Evolutionary conservation across 2,329 filamentous ascomycete species (phyloP).

Genomic region (Rhytidhysteron rufulum): DNA sequence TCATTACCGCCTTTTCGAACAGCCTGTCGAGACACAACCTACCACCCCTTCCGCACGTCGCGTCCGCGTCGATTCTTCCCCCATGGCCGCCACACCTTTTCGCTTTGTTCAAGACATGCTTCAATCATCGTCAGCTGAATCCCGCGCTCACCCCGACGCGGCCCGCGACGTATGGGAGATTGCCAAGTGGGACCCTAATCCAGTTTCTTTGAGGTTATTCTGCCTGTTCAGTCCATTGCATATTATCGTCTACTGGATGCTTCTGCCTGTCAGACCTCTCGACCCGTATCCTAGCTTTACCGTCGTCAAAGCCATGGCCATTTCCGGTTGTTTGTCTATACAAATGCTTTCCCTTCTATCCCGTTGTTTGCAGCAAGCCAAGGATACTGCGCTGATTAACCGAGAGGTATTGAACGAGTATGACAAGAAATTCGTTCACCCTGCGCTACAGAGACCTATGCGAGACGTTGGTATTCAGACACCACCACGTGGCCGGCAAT

Average conservation of each 20-base stretch:
- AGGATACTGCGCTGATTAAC: conserved; percentile 79
- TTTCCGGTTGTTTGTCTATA: conserved; percentile 69
- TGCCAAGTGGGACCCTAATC: conserved; percentile 87
- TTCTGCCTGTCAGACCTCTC: conserved; percentile 70
- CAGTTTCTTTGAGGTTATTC: conserved; percentile 76
- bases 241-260: conserved; percentile 83
- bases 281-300: conserved; percentile 83
- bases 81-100: conserved; percentile 72
- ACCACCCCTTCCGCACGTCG: conserved; percentile 82
- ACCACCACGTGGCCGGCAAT: conserved; percentile 26
- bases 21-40: conserved; percentile 70
- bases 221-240: conserved; percentile 92
- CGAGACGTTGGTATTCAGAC: conserved; percentile 77
- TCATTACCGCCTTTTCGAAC: conserved; percentile 88
- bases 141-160: conserved; percentile 77
- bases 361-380: conserved; percentile 77
- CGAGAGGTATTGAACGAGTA: conserved; percentile 94
- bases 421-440: conserved; percentile 91
- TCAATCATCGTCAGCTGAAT: conserved; percentile 64
- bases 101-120: conserved; percentile 67
- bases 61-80: conserved; percentile 83
- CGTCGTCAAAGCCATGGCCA: conserved; percentile 74
- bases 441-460: conserved; percentile 76
- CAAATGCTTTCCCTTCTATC: conserved; percentile 72
- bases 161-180: conserved; percentile 92